Evolutionary conservation across 2,329 filamentous ascomycete species (phyloP).

Genomic region (Sclerotinia subarctica): DNA sequence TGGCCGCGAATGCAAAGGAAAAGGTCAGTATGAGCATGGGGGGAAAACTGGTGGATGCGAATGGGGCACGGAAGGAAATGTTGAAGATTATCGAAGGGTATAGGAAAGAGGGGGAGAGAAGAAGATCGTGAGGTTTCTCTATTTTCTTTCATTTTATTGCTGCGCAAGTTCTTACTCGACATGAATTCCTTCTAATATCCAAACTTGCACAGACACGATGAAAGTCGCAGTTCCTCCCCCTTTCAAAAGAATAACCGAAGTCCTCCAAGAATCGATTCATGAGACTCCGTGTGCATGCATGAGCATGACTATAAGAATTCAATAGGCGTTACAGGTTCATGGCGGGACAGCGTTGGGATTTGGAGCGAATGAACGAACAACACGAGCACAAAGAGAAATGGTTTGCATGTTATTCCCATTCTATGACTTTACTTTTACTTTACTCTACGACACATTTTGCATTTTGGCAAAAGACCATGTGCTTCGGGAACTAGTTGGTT

Average conservation of each 20-base stretch:
- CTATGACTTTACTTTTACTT: neutral
- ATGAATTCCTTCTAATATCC: neutral
- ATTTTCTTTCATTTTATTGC: neutral
- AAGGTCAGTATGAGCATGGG: slow-evolving; percentile 95
- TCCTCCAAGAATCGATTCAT: slow-evolving; percentile 29
- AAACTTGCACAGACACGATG: slow-evolving; percentile 17
- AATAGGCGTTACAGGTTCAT: slow-evolving; percentile 7
- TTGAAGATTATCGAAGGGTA: slow-evolving; percentile 81
- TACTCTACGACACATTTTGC: neutral
- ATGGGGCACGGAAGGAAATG: slow-evolving; percentile 83
- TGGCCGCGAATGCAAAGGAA: slow-evolving; percentile 74
- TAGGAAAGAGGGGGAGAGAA: slow-evolving; percentile 80
- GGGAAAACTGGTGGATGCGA: slow-evolving; percentile 78
- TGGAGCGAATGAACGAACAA: neutral
- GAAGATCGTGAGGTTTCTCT: slow-evolving; percentile 65
- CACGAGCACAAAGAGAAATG: slow-evolving; percentile 11
- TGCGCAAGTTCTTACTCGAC: neutral
- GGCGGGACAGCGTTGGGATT: neutral
- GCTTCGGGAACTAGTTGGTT: neutral
- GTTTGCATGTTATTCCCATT: neutral
- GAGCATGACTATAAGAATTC: neutral
- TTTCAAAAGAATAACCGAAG: slow-evolving; percentile 21
- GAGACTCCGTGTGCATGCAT: neutral
- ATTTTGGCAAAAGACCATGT: neutral
- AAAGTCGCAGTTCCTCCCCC: slow-evolving; percentile 26